phyloP scores from a whole-genome alignment of 306 rosid species.

The Fagus sylvatica region DNA sequence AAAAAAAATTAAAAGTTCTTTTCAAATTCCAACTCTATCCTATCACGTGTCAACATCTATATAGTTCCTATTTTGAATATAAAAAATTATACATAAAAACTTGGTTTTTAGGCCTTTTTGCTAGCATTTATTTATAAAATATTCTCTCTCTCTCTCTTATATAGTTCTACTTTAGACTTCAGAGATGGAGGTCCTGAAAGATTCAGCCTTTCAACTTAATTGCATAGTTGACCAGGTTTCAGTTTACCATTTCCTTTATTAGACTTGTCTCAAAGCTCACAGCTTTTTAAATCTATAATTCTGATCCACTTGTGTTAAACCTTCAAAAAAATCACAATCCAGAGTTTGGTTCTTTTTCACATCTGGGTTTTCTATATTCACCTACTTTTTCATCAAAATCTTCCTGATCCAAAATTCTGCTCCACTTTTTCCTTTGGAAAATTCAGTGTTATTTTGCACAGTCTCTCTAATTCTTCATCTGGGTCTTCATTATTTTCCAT shows the following conservation, averaged over 20 bases:
- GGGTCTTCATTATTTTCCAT: constrained; percentile 11
- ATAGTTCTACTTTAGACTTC: no score
- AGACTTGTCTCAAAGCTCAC: constrained; percentile 13
- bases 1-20: no score
- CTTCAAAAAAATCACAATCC: constrained; percentile 16
- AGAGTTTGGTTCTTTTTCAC: constrained; percentile 13
- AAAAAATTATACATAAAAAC: background rate
- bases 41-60: no score
- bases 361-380: constrained; percentile 21
- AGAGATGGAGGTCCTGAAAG: background rate
- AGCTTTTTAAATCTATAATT: constrained; percentile 5
- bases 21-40: no score
- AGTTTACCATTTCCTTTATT: constrained; percentile 5
- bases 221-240: constrained; percentile 42
- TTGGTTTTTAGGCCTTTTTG: background rate
- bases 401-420: constrained; percentile 23
- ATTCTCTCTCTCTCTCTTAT: background rate
- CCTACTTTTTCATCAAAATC: background rate
- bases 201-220: constrained; percentile 14
- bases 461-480: constrained; percentile 9
- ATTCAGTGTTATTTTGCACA: background rate
- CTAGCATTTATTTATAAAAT: background rate
- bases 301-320: constrained; percentile 17
- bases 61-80: no score
- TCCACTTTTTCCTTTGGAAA: background rate